Conservation (phyloP, 2,329 filamentous ascomycete species). For the Aspergillus sp. region DNA sequence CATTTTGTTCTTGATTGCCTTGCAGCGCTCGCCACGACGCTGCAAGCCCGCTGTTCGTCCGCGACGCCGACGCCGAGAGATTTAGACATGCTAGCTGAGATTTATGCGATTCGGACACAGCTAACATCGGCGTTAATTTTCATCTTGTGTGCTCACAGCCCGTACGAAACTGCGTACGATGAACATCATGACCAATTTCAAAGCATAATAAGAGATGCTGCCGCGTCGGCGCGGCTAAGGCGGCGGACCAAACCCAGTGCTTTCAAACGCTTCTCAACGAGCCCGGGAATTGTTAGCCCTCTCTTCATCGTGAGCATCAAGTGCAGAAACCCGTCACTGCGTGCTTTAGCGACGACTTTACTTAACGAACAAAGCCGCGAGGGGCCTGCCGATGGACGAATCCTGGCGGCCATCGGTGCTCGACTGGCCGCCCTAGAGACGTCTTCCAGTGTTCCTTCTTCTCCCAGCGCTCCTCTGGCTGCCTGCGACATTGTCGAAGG, state of each 20-base stretch:
- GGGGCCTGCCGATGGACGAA: neutral
- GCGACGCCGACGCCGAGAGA: neutral
- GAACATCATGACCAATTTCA: neutral
- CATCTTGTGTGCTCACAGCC: neutral
- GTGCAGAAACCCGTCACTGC: neutral
- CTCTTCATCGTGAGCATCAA: neutral
- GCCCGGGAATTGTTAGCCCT: neutral
- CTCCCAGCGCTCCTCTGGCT: neutral
- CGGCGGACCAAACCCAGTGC: neutral
- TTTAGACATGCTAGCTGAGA: neutral
- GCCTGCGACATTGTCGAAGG: neutral
- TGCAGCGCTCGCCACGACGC: neutral
- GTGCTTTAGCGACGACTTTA: neutral
- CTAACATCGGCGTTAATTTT: neutral
- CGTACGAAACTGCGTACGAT: neutral
- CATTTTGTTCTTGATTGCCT: neutral
- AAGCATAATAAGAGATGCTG: neutral
- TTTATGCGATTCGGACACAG: neutral
- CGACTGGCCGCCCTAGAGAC: neutral
- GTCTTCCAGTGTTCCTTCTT: neutral
- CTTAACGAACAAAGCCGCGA: neutral
- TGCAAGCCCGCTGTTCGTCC: neutral
- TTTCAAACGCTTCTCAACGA: neutral
- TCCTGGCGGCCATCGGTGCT: neutral
- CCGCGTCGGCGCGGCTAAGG: neutral